Evolutionary conservation across 305 asterid genomes (phyloP).

Genomic region (Petunia hybrid): DNA sequence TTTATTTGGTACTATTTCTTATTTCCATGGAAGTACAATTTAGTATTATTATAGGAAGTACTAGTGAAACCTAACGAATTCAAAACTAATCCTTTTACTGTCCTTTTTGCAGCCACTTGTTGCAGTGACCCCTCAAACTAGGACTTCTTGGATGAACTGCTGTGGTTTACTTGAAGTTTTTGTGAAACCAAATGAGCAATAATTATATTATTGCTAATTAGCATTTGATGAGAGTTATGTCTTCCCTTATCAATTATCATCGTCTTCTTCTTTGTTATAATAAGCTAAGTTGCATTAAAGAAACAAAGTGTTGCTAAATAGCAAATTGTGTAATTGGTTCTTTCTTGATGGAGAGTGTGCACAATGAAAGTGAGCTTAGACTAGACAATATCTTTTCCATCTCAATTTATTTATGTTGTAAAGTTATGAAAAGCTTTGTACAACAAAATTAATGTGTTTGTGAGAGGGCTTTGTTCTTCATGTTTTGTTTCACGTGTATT

Average conservation of each 20-base stretch:
- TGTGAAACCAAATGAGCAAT: conserved; percentile 36
- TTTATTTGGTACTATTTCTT: background rate
- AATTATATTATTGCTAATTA: conserved; percentile 20
- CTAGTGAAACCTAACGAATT: background rate
- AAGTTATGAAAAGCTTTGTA: background rate
- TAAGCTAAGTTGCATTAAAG: background rate
- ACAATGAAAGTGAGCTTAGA: background rate
- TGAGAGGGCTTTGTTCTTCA: background rate
- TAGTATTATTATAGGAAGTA: background rate
- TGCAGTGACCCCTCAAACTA: conserved; percentile 32
- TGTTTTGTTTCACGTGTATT: background rate
- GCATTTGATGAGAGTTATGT: background rate
- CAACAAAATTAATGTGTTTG: background rate
- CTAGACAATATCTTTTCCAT: background rate
- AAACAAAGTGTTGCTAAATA: background rate
- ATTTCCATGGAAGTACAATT: background rate
- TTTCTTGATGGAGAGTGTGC: background rate
- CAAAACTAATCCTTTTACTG: background rate
- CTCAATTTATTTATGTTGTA: background rate
- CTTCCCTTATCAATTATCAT: background rate
- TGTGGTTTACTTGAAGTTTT: conserved; percentile 49
- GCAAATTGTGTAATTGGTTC: background rate
- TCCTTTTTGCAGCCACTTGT: conserved; percentile 35
- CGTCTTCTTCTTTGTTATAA: background rate
- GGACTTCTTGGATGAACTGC: conserved; percentile 48